These are phyloP conservation scores for Phytophthora capsici DNA, from an alignment of 352 stramenopile genomes.

Conservation along the genomic window DNA sequence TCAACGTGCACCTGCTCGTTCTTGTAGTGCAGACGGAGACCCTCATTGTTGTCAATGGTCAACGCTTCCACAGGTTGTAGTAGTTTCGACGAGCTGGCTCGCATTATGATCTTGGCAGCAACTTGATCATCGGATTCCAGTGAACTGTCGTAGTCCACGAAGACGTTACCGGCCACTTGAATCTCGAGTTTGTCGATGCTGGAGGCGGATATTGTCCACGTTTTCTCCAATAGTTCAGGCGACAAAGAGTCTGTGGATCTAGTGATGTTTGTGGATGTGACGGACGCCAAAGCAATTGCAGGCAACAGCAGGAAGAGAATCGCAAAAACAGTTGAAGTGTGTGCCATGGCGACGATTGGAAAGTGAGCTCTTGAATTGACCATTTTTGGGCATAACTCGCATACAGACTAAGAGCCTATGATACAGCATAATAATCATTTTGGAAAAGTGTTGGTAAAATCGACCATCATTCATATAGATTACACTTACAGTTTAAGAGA, in stretches of 20 bases:
- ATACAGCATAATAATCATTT: background rate
- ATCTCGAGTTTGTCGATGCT: constrained; percentile 36
- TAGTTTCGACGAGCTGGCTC: constrained; percentile 28
- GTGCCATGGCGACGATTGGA: constrained; percentile 9
- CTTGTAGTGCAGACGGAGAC: constrained; percentile 51
- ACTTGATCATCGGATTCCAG: constrained; percentile 22
- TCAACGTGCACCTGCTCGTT: constrained; percentile 42
- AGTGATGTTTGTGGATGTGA: constrained; percentile 13
- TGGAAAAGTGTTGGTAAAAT: constrained; percentile 7
- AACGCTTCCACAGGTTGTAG: constrained; percentile 38
- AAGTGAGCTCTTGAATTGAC: constrained; percentile 9
- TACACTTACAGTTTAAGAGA: constrained; percentile 2
- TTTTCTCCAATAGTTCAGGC: constrained; percentile 29
- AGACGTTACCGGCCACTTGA: constrained; percentile 43
- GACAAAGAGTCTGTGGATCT: constrained; percentile 10
- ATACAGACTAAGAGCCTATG: too few species aligned
- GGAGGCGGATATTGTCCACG: constrained; percentile 39
- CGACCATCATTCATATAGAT: constrained; percentile 1
- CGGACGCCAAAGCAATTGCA: background rate
- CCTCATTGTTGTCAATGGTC: constrained; percentile 15
- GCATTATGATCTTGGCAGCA: constrained; percentile 38
- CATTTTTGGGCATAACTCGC: background rate
- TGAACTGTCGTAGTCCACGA: constrained; percentile 46
- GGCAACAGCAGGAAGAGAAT: constrained; percentile 5
- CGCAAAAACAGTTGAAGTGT: background rate